These are phyloP conservation scores for Rhizophagus clarus DNA, from an alignment of 192 early-diverging fungal genomes.

Conservation along the genomic window DNA sequence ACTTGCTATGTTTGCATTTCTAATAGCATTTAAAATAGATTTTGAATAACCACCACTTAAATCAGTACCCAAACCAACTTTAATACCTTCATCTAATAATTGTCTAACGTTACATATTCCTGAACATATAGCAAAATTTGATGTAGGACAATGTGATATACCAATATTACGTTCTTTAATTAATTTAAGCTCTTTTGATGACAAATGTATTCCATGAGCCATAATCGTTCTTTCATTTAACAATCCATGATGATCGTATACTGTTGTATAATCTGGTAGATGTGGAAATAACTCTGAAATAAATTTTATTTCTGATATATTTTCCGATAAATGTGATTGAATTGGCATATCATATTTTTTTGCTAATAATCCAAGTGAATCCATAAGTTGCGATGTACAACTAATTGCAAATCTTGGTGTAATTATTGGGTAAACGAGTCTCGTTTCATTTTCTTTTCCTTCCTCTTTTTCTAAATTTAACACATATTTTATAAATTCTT, in stretches of 20 bases:
- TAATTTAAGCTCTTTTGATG: conserved; percentile 67
- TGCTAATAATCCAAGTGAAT: conserved; percentile 71
- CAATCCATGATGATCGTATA: conserved; percentile 77
- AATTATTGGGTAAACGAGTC: conserved; percentile 75
- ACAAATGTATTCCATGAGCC: conserved; percentile 93
- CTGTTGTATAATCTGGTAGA: conserved; percentile 67
- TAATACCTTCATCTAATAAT: conserved; percentile 70
- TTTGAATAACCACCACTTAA: conserved; percentile 87
- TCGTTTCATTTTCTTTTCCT: not conserved
- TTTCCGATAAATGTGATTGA: conserved; percentile 94
- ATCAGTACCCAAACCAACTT: conserved; percentile 94
- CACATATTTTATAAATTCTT: conserved; percentile 63
- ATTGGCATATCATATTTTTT: conserved; percentile 74
- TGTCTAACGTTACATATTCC: conserved; percentile 82
- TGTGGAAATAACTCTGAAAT: conserved; percentile 76
- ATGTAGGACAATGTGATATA: conserved; percentile 90
- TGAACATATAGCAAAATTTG: conserved; percentile 83
- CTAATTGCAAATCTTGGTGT: conserved; percentile 94
- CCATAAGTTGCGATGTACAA: conserved; percentile 72
- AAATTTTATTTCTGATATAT: conserved; percentile 74
- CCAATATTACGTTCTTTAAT: conserved; percentile 68
- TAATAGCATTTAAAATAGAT: conserved; percentile 85
- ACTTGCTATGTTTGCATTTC: conserved; percentile 75
- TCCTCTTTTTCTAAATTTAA: conserved; percentile 38
- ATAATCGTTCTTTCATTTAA: conserved; percentile 77